Percentiles rank a stretch among this genome's conserved stretches.
Evolutionary conservation across 345 rosid species (phyloP).

Genomic region (Reutealis trisperma): DNA sequence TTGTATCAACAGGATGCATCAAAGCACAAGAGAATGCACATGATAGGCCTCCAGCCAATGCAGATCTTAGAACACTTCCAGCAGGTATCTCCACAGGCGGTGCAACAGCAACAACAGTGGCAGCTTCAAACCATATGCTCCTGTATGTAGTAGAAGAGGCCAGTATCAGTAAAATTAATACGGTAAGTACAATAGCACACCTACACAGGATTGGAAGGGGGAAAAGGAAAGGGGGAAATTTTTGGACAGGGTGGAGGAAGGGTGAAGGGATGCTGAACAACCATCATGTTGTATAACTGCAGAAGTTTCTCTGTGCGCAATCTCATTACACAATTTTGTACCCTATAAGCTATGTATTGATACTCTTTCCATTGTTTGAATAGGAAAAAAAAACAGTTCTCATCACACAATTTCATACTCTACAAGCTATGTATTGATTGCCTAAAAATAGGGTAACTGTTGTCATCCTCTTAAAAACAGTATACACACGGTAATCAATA

Average conservation of each 20-base stretch:
- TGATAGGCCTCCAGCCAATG: conserved; percentile 96
- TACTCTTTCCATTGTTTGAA: background rate
- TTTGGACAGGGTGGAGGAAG: background rate
- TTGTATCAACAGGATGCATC: conserved; percentile 88
- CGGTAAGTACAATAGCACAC: background rate
- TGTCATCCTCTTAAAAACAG: background rate
- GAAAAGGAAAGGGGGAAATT: background rate
- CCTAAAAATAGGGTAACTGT: background rate
- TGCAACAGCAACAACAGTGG: conserved; percentile 94
- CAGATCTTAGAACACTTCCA: conserved; percentile 89
- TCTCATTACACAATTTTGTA: background rate
- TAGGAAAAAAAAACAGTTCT: too few species aligned
- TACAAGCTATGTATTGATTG: conserved; percentile 1
- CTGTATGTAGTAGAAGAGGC: conserved; percentile 40
- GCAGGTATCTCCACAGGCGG: conserved; percentile 87
- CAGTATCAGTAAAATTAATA: conserved; percentile 10
- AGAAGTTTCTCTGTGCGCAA: background rate
- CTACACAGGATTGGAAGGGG: background rate
- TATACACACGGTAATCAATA: background rate
- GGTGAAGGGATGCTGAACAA: background rate
- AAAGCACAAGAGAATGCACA: conserved; percentile 86
- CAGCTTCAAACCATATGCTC: conserved; percentile 97
- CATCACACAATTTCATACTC: background rate
- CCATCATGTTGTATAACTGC: conserved; percentile 1
- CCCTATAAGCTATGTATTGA: background rate